Evolutionary conservation across 495 filamentous ascomycete species (phyloP).

Genomic region (Podospora didyma): DNA sequence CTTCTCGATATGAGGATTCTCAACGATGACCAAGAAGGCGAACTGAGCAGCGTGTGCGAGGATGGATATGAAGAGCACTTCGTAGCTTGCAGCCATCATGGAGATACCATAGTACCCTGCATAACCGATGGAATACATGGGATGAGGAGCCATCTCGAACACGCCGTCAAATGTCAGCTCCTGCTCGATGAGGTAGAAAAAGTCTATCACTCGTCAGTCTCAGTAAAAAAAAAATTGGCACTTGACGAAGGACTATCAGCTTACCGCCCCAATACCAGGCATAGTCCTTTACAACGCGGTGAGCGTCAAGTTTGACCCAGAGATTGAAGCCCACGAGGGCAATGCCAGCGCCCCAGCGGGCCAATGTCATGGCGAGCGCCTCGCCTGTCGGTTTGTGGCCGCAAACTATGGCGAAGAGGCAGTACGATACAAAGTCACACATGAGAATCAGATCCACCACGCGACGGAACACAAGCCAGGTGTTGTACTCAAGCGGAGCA

Average conservation of each 20-base stretch:
- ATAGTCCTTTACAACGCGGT: slow-evolving; percentile 98
- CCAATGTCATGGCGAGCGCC: slow-evolving; percentile 58
- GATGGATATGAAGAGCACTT: slow-evolving; percentile 93
- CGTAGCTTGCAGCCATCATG: slow-evolving; percentile 97
- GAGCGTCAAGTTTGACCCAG: slow-evolving; percentile 98
- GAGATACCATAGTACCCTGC: slow-evolving; percentile 98
- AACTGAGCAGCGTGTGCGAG: slow-evolving; percentile 93
- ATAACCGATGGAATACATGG: slow-evolving; percentile 99
- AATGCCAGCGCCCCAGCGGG: slow-evolving; percentile 79
- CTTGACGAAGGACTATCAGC: neutral
- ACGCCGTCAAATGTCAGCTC: slow-evolving; percentile 97
- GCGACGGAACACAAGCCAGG: slow-evolving; percentile 93
- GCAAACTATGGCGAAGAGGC: slow-evolving; percentile 90
- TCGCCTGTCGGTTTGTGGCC: slow-evolving; percentile 69
- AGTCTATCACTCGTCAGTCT: slow-evolving; percentile 51
- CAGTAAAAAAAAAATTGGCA: neutral
- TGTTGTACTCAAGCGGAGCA: slow-evolving; percentile 96
- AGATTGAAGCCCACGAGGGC: slow-evolving; percentile 88
- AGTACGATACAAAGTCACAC: slow-evolving; percentile 97
- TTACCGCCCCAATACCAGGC: slow-evolving; percentile 94
- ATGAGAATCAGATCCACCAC: slow-evolving; percentile 94
- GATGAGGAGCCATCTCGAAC: slow-evolving; percentile 98
- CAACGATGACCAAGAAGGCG: slow-evolving; percentile 80
- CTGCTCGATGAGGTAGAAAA: slow-evolving; percentile 98
- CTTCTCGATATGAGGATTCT: slow-evolving; percentile 98